Base-by-base conservation (phyloP, 805 yeast genomes). In the Monosporozyma siamensis region DNA sequence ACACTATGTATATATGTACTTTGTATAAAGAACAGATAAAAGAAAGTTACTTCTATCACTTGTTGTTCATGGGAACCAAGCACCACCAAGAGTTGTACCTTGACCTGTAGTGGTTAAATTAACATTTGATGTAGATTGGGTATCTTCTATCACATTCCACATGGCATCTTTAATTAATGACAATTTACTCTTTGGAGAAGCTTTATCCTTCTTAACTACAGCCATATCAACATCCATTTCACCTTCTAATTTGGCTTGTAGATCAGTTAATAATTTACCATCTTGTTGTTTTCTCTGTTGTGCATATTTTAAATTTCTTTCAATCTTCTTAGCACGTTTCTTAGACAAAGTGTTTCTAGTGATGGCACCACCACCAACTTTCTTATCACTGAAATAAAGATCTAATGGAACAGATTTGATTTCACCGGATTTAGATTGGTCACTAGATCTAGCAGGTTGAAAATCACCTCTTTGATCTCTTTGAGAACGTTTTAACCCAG, bases 11-110 rank as follows among this genome's bases (percentile, higher is more conserved):
- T 35, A 23, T 7, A n/a, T 7, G 17, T 22, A 27, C 29, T 15
- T 26, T 29, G 21, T 26, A 25, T 39, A 42, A 32, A 26, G 34
- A 34, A 11, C 29, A 30, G 17, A 25, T n/a, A 26, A 25, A 12
- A 34, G 15, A n/a, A n/a, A n/a, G n/a, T n/a, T n/a, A n/a, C n/a
- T n/a, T n/a, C n/a, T n/a, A n/a, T n/a, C n/a, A n/a, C n/a, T n/a
- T n/a, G n/a, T n/a, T 37, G 30, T 12, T 46, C 48, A 65, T 45
- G 64, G 72, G 67, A 69, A 78, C 60, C 48, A 71, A 62, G 87
- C 88, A 24, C 81, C 78, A 34, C 95, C 96, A 49, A 88, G 64
- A 10, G 94, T 82, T 26, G 96, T 88, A 44, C 95, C 95, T 56
- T 78, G 77, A 30, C 86, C 84, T 21, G 69, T 62, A 22, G 67